A percentile compares a stretch with the other conserved stretches of the same genome.
Evolutionary conservation across 2,329 filamentous ascomycete genomes (phyloP).

Genomic region (Microcyclospora tardicrescens): DNA sequence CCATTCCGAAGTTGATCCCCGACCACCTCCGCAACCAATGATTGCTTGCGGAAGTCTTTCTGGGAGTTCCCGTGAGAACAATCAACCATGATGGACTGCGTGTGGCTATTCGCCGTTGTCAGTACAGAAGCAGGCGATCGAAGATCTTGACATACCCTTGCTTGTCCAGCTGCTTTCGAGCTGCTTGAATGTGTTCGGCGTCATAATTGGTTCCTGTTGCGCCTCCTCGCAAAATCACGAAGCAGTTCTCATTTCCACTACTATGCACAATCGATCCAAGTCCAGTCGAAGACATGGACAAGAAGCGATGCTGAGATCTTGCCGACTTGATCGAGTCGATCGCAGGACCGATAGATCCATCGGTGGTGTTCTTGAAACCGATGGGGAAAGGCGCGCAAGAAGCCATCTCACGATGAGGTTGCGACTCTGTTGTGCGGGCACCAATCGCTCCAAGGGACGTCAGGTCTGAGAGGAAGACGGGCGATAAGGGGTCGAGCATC

Average conservation of each 20-base stretch:
- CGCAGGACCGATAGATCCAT: slow-evolving; percentile 76
- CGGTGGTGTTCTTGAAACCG: slow-evolving; percentile 98
- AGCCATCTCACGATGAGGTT: slow-evolving; percentile 88
- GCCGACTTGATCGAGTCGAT: slow-evolving; percentile 93
- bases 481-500: slow-evolving; percentile 96
- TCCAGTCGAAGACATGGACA: slow-evolving; percentile 93
- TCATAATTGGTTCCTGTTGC: slow-evolving; percentile 93
- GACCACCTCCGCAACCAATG: slow-evolving; percentile 71
- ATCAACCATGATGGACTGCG: slow-evolving; percentile 90
- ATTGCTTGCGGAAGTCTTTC: slow-evolving; percentile 96
- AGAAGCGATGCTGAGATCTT: slow-evolving; percentile 85
- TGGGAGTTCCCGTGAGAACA: slow-evolving; percentile 84
- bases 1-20: slow-evolving; percentile 76
- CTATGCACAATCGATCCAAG: slow-evolving; percentile 91
- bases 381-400: slow-evolving; percentile 93
- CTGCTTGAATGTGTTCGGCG: slow-evolving; percentile 65
- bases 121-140: slow-evolving; percentile 97
- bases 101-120: slow-evolving; percentile 77
- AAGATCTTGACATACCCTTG: slow-evolving; percentile 59
- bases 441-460: slow-evolving; percentile 87
- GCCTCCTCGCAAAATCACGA: slow-evolving; percentile 86
- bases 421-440: slow-evolving; percentile 90
- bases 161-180: slow-evolving; percentile 65
- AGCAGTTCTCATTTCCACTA: slow-evolving; percentile 90
- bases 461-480: slow-evolving; percentile 88